These are phyloP conservation scores for Brassica cretica DNA, from an alignment of 345 rosid species.

Conservation along the genomic window DNA sequence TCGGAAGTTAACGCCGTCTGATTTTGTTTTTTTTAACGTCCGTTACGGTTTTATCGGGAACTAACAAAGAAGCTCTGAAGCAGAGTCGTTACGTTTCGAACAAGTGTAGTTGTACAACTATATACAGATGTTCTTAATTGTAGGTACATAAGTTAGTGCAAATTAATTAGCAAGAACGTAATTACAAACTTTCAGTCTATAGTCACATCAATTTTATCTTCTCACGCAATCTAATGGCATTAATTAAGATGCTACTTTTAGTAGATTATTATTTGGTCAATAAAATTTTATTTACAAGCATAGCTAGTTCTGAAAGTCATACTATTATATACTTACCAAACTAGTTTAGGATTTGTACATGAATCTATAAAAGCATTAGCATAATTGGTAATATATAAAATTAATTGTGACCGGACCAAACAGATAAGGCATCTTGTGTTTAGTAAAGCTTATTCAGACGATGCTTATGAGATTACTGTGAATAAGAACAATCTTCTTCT, in stretches of 20 bases:
- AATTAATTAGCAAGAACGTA: background rate
- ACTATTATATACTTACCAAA: slow-evolving; percentile 19
- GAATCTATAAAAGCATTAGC: slow-evolving; percentile 27
- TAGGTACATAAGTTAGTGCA: background rate
- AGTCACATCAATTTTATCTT: background rate
- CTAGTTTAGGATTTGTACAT: background rate
- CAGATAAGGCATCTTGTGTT: slow-evolving; percentile 24
- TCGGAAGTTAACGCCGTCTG: slow-evolving; percentile 28
- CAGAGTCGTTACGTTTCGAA: slow-evolving; percentile 39
- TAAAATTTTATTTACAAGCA: background rate
- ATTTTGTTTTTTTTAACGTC: slow-evolving; percentile 15
- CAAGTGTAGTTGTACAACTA: background rate
- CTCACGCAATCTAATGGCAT: background rate
- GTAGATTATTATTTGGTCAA: slow-evolving; percentile 9
- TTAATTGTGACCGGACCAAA: slow-evolving; percentile 23
- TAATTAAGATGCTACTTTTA: background rate
- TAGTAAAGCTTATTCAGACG: slow-evolving; percentile 15
- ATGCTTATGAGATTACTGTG: slow-evolving; percentile 33
- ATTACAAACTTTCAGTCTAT: background rate
- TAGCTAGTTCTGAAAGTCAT: background rate
- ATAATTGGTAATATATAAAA: background rate
- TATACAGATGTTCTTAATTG: too few relatives aligned
- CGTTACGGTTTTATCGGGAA: slow-evolving; percentile 39
- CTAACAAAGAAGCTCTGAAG: background rate
- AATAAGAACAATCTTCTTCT: slow-evolving; percentile 23